These are phyloP conservation scores for Aspergillus phoenicis DNA, from an alignment of 2,329 filamentous ascomycete genomes.

Conservation along the genomic window DNA sequence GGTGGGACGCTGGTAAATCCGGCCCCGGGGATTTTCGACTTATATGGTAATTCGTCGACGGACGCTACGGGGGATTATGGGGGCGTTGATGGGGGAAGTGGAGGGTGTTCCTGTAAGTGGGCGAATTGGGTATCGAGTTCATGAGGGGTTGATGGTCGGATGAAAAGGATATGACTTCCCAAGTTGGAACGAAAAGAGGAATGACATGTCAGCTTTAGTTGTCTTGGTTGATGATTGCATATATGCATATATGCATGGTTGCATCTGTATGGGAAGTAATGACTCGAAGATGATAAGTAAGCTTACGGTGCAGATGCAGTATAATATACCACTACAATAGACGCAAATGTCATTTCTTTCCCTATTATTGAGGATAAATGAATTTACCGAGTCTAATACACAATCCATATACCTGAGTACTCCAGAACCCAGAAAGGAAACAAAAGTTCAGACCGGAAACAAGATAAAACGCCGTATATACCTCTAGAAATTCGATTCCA, in stretches of 20 bases:
- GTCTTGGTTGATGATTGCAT: too few species aligned
- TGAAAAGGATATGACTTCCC: too few species aligned
- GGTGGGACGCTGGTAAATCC: constrained; percentile 57
- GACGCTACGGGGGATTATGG: constrained; percentile 35
- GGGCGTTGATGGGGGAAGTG: constrained; percentile 62
- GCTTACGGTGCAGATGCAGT: too few species aligned
- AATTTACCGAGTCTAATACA: background rate
- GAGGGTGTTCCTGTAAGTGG: constrained; percentile 64
- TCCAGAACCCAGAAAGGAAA: background rate
- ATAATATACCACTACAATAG: too few species aligned
- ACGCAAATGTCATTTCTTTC: too few species aligned
- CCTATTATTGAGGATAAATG: too few species aligned
- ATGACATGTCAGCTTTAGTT: too few species aligned
- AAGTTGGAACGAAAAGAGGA: too few species aligned
- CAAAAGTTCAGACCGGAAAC: too few species aligned
- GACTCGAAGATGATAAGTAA: too few species aligned
- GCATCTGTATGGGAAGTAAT: too few species aligned
- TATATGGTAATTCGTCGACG: constrained; percentile 5
- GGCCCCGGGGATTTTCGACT: constrained; percentile 49
- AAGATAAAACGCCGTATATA: background rate
- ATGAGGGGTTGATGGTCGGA: background rate
- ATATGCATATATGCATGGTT: too few species aligned
- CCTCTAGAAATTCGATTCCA: background rate
- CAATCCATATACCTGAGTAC: background rate
- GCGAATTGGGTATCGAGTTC: constrained; percentile 50